phyloP scores from a whole-genome alignment of 805 yeast genomes.

The Wickerhamiella sorbophila region DNA sequence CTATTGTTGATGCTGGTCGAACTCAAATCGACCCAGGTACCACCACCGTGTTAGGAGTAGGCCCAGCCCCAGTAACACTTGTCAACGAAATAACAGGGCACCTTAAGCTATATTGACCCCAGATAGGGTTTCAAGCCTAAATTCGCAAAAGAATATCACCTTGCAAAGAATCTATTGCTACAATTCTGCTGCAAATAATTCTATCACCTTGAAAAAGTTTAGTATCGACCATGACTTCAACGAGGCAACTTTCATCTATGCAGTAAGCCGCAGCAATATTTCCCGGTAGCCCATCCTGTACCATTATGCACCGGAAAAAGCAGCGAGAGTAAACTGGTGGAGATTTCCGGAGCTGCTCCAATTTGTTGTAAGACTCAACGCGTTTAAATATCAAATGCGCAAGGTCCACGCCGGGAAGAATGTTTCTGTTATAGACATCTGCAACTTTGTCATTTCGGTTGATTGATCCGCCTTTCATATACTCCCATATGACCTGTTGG shows the following conservation, averaged over 20 bases:
- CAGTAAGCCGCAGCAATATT: constrained; percentile 36
- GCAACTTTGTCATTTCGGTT: background rate
- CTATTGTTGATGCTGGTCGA: constrained; percentile 92
- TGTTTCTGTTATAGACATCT: background rate
- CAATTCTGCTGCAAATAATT: constrained; percentile 32
- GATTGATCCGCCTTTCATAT: background rate
- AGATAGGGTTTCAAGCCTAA: constrained; percentile 8
- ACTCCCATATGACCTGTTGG: constrained; percentile 3
- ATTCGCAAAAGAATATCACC: constrained; percentile 30
- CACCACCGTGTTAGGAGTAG: constrained; percentile 90
- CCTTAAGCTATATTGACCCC: constrained; percentile 50
- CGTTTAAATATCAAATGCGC: constrained; percentile 5
- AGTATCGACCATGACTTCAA: constrained; percentile 24
- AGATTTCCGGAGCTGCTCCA: constrained; percentile 5
- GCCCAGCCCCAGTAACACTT: constrained; percentile 79
- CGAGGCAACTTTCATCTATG: constrained; percentile 33
- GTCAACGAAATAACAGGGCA: constrained; percentile 73
- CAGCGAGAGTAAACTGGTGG: no score
- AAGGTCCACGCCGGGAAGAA: constrained; percentile 10
- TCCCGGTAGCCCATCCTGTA: no score
- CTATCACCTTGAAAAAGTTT: constrained; percentile 30
- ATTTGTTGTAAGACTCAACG: constrained; percentile 2
- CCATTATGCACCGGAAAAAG: no score
- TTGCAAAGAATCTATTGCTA: constrained; percentile 29
- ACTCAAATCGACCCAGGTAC: constrained; percentile 95